Base-by-base conservation (phyloP, 2,329 filamentous ascomycete genomes). In the Cephalotrichum gorgonifer region DNA sequence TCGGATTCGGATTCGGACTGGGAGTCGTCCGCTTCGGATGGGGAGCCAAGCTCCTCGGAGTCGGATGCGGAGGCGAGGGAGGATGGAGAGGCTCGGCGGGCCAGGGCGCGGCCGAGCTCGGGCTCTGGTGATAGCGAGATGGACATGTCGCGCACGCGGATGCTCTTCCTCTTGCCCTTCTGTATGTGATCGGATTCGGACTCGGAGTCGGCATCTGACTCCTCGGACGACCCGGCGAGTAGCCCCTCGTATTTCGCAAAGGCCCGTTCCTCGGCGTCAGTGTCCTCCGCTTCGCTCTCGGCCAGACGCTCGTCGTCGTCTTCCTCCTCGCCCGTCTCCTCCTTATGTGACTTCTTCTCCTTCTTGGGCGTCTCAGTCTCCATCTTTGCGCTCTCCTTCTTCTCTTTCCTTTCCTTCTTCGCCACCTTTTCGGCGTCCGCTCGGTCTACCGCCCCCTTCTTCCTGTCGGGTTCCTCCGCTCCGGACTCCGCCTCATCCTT, bases 211-310 rank as follows among this genome's bases (percentile, higher is more conserved):
- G 57, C 56, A 3, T 59, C 61, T 3, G 59, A 62, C 7, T 70
- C 63, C 2, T 72, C 65, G 8, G 66, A 69, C 1, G 69, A 72
- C 12, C 64, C 64, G 3, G 68, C 71, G 1, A 76, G 61, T 14
- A 76, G 62, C 33, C 67, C 59, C 26, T 74, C 72, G 48, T 71
- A 71, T 44, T 72, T 72, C 5, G 68, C 60, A 51, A 65, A 61
- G 25, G 60, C 64, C 30, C 59, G 69, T 48, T 68, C 70, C 20
- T 58, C 58, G 3, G 55, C 56, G 43, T 53, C 50, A 20, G 50
- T 42, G 12, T 51, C 49, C n/a, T 49, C 9, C 48, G 28, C 48
- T 20, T 50, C 50, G 11, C 22, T 27, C n/a, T 45, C 27, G 43
- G 15, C 25, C 14, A 14, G 25, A 27, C 25, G 61, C 4, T 60